A percentile compares a stretch with the other conserved stretches of the same genome.
Evolutionary conservation across 2,329 filamentous ascomycete species (phyloP).

Genomic region (Truncatella angustata): DNA sequence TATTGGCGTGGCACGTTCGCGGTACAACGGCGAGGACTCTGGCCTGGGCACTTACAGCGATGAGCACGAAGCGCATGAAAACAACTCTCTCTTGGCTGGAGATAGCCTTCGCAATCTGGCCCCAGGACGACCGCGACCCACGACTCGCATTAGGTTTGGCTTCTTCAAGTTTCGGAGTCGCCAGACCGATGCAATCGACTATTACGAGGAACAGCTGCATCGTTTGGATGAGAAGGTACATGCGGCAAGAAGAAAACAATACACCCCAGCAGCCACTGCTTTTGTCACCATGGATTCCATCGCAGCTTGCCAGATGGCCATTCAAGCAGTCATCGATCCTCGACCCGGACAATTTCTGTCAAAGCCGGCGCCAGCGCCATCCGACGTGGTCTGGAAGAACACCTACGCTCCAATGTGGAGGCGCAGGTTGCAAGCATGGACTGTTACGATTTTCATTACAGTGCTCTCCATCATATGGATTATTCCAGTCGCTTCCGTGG

Average conservation of each 20-base stretch:
- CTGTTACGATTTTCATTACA: slow-evolving; percentile 78
- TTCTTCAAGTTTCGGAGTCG: slow-evolving; percentile 68
- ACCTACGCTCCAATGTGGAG: slow-evolving; percentile 77
- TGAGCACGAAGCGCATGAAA: slow-evolving; percentile 49
- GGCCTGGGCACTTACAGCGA: slow-evolving; percentile 28
- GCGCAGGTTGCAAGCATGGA: slow-evolving; percentile 78
- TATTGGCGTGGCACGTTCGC: slow-evolving; percentile 31
- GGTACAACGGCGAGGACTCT: slow-evolving; percentile 13
- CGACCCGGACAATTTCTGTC: slow-evolving; percentile 83
- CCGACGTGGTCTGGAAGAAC: slow-evolving; percentile 93
- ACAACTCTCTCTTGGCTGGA: slow-evolving; percentile 57
- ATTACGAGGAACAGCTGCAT: slow-evolving; percentile 84
- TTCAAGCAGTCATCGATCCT: slow-evolving; percentile 90
- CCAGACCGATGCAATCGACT: slow-evolving; percentile 86
- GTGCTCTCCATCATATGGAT: slow-evolving; percentile 88
- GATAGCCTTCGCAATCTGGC: slow-evolving; percentile 36
- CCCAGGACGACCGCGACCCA: slow-evolving; percentile 56
- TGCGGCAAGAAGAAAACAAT: slow-evolving; percentile 70
- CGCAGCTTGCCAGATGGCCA: slow-evolving; percentile 88
- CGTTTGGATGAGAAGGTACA: slow-evolving; percentile 73
- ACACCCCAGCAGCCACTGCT: slow-evolving; percentile 75
- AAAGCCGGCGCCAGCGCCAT: slow-evolving; percentile 81
- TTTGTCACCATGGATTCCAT: slow-evolving; percentile 98
- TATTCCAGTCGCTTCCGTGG: slow-evolving; percentile 74
- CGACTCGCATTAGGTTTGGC: slow-evolving; percentile 75